Percentiles rank a stretch among this genome's conserved stretches.
Evolutionary conservation across 768 basidiomycete genomes (phyloP).

Genomic region (Lyophyllum atratum): DNA sequence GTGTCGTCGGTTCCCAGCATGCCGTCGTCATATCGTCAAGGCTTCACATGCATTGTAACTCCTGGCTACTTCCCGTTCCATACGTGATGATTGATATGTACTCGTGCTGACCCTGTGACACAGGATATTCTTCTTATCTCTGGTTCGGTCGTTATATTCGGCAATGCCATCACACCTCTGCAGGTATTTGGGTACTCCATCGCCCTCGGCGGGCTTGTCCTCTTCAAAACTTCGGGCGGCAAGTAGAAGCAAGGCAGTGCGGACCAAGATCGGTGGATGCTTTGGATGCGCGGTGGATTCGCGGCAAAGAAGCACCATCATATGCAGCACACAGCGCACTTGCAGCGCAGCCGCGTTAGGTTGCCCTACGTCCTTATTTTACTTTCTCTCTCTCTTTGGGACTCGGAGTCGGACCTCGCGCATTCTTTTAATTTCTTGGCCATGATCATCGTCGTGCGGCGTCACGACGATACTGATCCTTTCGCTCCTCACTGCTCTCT

Average conservation of each 20-base stretch:
- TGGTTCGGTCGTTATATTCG: conserved; percentile 87
- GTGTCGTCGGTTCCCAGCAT: too few relatives aligned
- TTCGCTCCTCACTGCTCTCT: too few relatives aligned
- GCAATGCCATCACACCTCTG: conserved; percentile 74
- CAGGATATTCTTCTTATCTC: conserved; percentile 94
- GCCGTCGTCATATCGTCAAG: too few relatives aligned
- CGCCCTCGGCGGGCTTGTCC: conserved; percentile 79
- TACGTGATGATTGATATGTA: neutral
- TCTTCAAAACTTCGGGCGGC: conserved; percentile 78
- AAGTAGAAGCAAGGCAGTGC: conserved; percentile 39
- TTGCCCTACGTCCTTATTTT: neutral
- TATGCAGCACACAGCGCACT: neutral
- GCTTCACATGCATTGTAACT: too few relatives aligned
- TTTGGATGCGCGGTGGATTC: neutral
- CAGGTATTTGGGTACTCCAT: conserved; percentile 92
- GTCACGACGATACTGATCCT: too few relatives aligned
- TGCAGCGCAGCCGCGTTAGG: neutral
- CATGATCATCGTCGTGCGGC: neutral
- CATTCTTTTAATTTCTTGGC: neutral
- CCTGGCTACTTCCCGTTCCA: neutral
- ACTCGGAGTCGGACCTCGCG: neutral
- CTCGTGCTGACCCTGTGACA: too few relatives aligned
- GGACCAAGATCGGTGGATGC: neutral
- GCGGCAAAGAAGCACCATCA: neutral
- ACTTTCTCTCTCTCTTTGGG: neutral